Percentiles rank a stretch among this genome's conserved stretches.
Conservation (phyloP, 164 flowering plant species). For the Stephania japonica region DNA sequence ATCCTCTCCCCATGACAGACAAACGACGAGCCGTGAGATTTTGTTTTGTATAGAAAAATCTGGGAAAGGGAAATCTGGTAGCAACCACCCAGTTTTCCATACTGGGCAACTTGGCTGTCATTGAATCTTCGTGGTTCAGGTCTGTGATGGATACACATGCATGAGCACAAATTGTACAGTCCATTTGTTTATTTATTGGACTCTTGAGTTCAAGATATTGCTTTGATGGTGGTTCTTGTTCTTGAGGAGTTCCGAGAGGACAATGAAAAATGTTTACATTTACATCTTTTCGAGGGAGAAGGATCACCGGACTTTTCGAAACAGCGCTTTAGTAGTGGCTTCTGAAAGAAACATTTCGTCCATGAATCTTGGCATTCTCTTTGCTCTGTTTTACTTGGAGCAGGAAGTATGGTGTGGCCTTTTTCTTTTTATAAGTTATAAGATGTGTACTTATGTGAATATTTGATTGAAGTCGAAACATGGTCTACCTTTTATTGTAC, state of each 20-base stretch:
- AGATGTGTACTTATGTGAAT: neutral
- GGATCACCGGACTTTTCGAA: neutral
- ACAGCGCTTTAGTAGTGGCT: neutral
- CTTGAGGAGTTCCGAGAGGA: neutral
- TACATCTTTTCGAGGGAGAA: neutral
- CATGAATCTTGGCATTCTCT: neutral
- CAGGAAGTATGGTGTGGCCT: neutral
- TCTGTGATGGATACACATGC: conserved; percentile 1
- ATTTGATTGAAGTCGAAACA: too few species aligned
- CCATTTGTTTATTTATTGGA: conserved; percentile 56
- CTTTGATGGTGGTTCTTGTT: neutral
- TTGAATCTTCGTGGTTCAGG: conserved; percentile 4
- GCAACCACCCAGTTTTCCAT: conserved; percentile 7
- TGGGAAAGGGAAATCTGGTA: neutral
- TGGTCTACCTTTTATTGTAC: too few species aligned
- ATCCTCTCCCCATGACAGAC: conserved; percentile 2
- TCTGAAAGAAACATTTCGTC: neutral
- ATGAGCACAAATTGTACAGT: conserved; percentile 42
- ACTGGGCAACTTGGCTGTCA: neutral
- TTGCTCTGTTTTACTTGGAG: too few species aligned
- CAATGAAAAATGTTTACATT: neutral
- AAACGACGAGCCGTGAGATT: conserved; percentile 4
- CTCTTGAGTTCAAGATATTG: neutral
- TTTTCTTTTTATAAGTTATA: neutral
- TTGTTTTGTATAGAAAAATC: conserved; percentile 13